A percentile compares a stretch with the other conserved stretches of the same genome.
phyloP scores from a whole-genome alignment of 768 basidiomycete species.

The Mrakia frigida region DNA sequence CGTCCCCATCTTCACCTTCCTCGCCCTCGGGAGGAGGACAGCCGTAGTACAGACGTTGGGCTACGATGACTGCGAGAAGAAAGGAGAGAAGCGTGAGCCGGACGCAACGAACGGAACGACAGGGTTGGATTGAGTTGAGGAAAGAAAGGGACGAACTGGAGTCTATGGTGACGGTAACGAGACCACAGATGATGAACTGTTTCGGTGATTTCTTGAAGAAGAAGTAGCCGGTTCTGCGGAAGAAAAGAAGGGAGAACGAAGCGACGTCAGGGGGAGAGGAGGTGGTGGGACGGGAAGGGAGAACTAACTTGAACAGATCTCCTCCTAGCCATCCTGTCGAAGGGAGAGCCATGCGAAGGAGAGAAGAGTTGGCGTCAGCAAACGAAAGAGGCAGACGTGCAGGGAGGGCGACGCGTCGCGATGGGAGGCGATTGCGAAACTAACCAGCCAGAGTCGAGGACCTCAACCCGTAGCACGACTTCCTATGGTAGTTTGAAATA shows the following conservation, averaged over 20 bases:
- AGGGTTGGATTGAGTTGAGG: neutral
- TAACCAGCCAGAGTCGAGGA: slow-evolving; percentile 20
- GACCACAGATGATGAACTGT: slow-evolving; percentile 29
- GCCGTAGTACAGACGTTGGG: slow-evolving; percentile 14
- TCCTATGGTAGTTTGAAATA: slow-evolving; percentile 25
- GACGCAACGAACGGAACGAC: neutral
- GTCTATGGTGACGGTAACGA: slow-evolving; percentile 29
- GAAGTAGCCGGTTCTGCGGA: slow-evolving; percentile 25
- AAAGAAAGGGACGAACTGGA: neutral
- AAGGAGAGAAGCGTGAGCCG: neutral
- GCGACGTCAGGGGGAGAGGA: too few relatives aligned
- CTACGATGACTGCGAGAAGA: slow-evolving; percentile 15
- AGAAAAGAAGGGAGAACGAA: neutral
- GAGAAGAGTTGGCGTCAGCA: neutral
- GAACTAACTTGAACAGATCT: slow-evolving; percentile 26
- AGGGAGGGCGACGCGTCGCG: neutral
- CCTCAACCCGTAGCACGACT: slow-evolving; percentile 19
- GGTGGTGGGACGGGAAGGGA: neutral
- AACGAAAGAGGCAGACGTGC: neutral
- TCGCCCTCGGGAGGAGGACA: neutral
- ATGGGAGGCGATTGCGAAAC: neutral
- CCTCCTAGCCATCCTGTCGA: slow-evolving; percentile 29
- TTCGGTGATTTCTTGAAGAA: slow-evolving; percentile 13
- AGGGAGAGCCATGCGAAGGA: neutral
- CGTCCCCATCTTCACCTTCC: neutral